Conservation (phyloP, 495 filamentous ascomycete genomes). For the Xylaria longipes region DNA sequence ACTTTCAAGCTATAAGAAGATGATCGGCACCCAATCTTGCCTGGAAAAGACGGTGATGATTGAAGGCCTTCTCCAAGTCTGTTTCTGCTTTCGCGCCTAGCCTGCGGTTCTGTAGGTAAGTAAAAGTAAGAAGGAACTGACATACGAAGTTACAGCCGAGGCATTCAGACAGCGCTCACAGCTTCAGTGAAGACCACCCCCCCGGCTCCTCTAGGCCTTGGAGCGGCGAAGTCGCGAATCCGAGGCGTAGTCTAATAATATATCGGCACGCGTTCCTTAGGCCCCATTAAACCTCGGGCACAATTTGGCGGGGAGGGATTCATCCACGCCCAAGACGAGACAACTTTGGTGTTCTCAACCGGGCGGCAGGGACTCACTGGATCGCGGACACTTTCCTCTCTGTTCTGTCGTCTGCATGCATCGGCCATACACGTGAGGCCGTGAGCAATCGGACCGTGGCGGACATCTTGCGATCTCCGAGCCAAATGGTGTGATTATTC, state of each 20-base stretch:
- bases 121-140: neutral
- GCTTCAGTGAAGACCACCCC: neutral
- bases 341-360: neutral
- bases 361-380: neutral
- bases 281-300: neutral
- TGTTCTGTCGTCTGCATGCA: neutral
- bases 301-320: neutral
- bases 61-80: neutral
- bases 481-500: neutral
- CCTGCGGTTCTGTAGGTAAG: constrained; percentile 1
- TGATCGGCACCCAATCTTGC: constrained; percentile 15
- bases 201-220: neutral
- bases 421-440: neutral
- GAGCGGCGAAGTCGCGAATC: neutral
- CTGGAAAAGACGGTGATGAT: constrained; percentile 9
- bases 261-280: neutral
- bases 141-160: neutral
- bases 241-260: constrained; percentile 6
- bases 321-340: neutral
- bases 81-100: neutral
- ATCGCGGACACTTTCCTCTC: neutral
- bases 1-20: constrained; percentile 12
- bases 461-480: neutral
- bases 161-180: constrained; percentile 1
- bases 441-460: neutral